These are phyloP conservation scores for Starmerella sirachaensis DNA, from an alignment of 805 yeast species.

Conservation along the genomic window DNA sequence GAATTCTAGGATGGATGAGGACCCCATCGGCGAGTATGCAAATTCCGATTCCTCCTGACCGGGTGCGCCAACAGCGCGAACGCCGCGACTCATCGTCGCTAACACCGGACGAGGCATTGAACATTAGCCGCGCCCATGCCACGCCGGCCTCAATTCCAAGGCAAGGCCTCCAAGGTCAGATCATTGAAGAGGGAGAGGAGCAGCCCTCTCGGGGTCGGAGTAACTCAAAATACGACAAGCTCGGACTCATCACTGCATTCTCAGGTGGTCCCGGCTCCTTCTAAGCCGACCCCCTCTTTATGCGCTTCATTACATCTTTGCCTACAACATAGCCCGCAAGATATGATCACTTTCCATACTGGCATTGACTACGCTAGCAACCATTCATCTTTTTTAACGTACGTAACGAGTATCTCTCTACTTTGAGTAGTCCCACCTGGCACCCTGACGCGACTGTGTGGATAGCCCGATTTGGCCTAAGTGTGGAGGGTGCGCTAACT, in stretches of 20 bases:
- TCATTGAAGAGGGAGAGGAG: background rate
- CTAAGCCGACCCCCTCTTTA: slow-evolving; percentile 3
- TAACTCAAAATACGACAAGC: slow-evolving; percentile 24
- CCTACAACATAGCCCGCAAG: background rate
- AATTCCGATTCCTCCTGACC: no score
- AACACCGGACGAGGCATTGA: slow-evolving; percentile 30
- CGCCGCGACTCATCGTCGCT: slow-evolving; percentile 24
- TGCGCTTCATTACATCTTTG: background rate
- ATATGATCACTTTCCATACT: no score
- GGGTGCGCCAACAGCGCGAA: slow-evolving; percentile 11
- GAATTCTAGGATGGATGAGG: no score
- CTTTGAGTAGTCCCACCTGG: no score
- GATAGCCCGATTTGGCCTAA: no score
- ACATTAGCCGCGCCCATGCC: slow-evolving; percentile 27
- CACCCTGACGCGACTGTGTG: no score
- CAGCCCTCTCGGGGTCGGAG: background rate
- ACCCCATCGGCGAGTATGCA: no score
- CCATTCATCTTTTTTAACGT: no score
- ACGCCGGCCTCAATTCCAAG: slow-evolving; percentile 10
- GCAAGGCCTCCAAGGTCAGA: background rate
- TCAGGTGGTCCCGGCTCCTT: slow-evolving; percentile 29
- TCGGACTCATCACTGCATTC: slow-evolving; percentile 31
- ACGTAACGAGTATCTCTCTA: no score
- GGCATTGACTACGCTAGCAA: no score
- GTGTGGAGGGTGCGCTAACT: no score